phyloP scores from a whole-genome alignment of 768 basidiomycete species.

The Fomitopsis pulvina region DNA sequence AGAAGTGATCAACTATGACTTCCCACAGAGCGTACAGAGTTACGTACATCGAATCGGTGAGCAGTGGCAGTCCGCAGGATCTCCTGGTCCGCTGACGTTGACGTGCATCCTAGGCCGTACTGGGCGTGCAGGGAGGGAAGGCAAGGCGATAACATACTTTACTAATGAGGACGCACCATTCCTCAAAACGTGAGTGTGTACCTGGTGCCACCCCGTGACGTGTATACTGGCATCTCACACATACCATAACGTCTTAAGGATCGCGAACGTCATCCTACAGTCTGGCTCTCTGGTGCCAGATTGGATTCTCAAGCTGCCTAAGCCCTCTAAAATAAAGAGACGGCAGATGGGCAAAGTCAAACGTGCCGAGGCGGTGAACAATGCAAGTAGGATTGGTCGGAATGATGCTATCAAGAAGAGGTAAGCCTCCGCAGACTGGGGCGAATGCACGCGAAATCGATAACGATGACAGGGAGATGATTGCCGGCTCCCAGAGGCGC shows the following conservation, averaged over 20 bases:
- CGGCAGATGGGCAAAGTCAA: constrained; percentile 80
- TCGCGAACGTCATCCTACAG: constrained; percentile 92
- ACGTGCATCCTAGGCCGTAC: constrained; percentile 64
- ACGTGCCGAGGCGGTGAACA: constrained; percentile 69
- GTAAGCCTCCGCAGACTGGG: constrained; percentile 27
- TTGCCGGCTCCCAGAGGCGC: constrained; percentile 64
- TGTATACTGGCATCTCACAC: not conserved
- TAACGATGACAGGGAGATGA: constrained; percentile 57
- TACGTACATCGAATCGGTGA: constrained; percentile 93
- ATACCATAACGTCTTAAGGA: constrained; percentile 35
- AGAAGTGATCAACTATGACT: constrained; percentile 96
- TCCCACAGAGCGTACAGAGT: constrained; percentile 91
- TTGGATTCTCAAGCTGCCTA: constrained; percentile 93
- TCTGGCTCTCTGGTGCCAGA: constrained; percentile 89
- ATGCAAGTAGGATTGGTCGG: constrained; percentile 61
- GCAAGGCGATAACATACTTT: constrained; percentile 94
- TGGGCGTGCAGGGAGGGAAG: constrained; percentile 87
- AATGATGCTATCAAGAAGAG: constrained; percentile 68
- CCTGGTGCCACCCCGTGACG: not conserved
- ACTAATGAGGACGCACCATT: constrained; percentile 90
- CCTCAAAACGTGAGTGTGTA: constrained; percentile 67
- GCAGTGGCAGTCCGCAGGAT: constrained; percentile 6
- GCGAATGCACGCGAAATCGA: constrained; percentile 6
- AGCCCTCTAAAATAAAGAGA: constrained; percentile 86
- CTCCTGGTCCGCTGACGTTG: not conserved